phyloP scores from a whole-genome alignment of 1,139 yeast genomes.

The Zygosaccharomyces sapae region DNA sequence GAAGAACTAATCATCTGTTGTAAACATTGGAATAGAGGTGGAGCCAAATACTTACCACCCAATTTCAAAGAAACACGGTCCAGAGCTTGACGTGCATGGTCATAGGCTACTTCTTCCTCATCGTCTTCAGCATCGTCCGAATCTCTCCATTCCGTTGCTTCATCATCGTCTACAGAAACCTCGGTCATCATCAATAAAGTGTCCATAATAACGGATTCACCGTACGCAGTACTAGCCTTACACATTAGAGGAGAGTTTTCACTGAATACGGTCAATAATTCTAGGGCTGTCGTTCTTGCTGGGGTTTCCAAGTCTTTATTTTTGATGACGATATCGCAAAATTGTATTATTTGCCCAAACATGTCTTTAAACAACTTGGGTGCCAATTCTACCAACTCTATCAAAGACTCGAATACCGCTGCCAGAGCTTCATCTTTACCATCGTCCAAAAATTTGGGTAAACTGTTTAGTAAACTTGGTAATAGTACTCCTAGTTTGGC shows the following conservation, averaged over 20 bases:
- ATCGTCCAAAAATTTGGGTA: slow-evolving; percentile 75
- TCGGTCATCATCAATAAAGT: slow-evolving; percentile 88
- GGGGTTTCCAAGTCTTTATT: slow-evolving; percentile 72
- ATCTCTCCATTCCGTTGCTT: slow-evolving; percentile 78
- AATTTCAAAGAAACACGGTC: slow-evolving; percentile 83
- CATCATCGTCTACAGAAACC: slow-evolving; percentile 82
- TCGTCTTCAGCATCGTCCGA: slow-evolving; percentile 76
- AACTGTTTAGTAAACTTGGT: slow-evolving; percentile 77
- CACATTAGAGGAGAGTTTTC: slow-evolving; percentile 97
- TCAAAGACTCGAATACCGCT: slow-evolving; percentile 79
- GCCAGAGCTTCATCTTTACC: slow-evolving; percentile 81
- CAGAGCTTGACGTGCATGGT: slow-evolving; percentile 88
- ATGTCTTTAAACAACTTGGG: slow-evolving; percentile 91
- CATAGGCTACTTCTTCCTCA: slow-evolving; percentile 81
- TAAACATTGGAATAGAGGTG: slow-evolving; percentile 78
- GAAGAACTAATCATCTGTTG: slow-evolving; percentile 74
- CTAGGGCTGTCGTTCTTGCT: slow-evolving; percentile 86
- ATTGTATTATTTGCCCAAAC: slow-evolving; percentile 81
- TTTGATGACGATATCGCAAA: slow-evolving; percentile 78
- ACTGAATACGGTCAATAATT: slow-evolving; percentile 80
- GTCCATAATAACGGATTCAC: slow-evolving; percentile 65
- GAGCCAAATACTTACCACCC: slow-evolving; percentile 82
- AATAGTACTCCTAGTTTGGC: slow-evolving; percentile 67
- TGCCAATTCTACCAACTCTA: slow-evolving; percentile 87
- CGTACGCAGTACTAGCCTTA: slow-evolving; percentile 68